phyloP scores from a whole-genome alignment of 192 early-diverging fungal genomes.

The Spinellus fusiger region DNA sequence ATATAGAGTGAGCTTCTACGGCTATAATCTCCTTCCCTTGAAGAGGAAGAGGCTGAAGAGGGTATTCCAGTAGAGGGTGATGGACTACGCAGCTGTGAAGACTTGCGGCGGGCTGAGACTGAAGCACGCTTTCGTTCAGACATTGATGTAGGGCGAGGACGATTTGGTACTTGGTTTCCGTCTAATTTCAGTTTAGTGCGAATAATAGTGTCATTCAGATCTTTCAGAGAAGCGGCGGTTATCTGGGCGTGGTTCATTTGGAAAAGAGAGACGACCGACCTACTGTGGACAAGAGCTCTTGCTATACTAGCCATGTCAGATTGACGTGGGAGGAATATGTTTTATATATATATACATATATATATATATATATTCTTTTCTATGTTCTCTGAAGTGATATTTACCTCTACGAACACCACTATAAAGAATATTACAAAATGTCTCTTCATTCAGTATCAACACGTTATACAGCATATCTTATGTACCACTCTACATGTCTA shows the following conservation, averaged over 20 bases:
- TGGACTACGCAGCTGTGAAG: constrained; percentile 3
- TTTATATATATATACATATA: neutral
- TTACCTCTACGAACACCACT: constrained; percentile 51
- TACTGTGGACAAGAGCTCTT: constrained; percentile 56
- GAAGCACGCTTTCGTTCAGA: constrained; percentile 20
- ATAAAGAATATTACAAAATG: neutral
- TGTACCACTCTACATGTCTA: neutral
- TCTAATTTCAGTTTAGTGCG: constrained; percentile 33
- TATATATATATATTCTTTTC: neutral
- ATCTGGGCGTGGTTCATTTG: constrained; percentile 42
- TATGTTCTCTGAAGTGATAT: neutral
- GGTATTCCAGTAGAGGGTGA: constrained; percentile 1
- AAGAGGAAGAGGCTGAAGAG: neutral
- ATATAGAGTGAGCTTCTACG: neutral
- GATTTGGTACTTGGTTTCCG: constrained; percentile 22
- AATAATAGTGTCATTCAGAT: constrained; percentile 36
- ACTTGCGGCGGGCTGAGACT: constrained; percentile 6
- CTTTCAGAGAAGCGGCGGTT: constrained; percentile 30
- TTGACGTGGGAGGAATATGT: neutral
- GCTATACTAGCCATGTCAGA: constrained; percentile 27
- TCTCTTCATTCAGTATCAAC: neutral
- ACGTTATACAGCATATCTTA: neutral
- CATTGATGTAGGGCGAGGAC: constrained; percentile 20
- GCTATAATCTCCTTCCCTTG: neutral
- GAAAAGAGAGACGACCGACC: constrained; percentile 51